Evolutionary conservation across 108 stramenopile genomes (phyloP).

Genomic region (Fragilariopsis cylindrus): DNA sequence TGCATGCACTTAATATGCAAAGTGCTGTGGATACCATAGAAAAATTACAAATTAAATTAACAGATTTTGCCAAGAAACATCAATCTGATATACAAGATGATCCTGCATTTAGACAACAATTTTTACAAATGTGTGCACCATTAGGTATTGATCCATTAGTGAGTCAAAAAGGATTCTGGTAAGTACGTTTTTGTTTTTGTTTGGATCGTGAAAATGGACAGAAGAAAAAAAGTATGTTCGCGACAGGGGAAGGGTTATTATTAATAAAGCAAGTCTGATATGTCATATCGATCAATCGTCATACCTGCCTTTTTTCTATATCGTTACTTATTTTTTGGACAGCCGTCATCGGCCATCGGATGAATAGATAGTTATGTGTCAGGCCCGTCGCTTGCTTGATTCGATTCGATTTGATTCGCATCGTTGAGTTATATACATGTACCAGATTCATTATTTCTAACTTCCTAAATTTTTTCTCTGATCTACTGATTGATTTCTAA

Average conservation of each 20-base stretch:
- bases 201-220: too few relatives aligned
- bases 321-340: too few relatives aligned
- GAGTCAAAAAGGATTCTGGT: constrained; percentile 80
- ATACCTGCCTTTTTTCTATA: too few relatives aligned
- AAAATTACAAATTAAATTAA: constrained; percentile 69
- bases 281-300: too few relatives aligned
- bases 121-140: constrained; percentile 93
- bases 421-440: not conserved
- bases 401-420: constrained; percentile 33
- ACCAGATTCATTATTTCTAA: constrained; percentile 7
- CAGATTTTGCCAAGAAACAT: constrained; percentile 92
- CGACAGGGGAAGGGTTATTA: not conserved
- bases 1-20: constrained; percentile 68
- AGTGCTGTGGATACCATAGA: constrained; percentile 81
- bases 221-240: not conserved
- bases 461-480: not conserved
- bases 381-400: constrained; percentile 16
- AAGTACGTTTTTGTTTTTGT: too few relatives aligned
- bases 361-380: too few relatives aligned
- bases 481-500: not conserved
- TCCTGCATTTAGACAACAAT: constrained; percentile 92
- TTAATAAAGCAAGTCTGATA: too few relatives aligned
- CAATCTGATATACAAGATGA: constrained; percentile 85
- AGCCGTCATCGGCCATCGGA: too few relatives aligned
- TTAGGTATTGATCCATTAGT: constrained; percentile 84